Evolutionary conservation across 2,329 filamentous ascomycete genomes (phyloP), one percentile per base, ranked within the genome.

Genomic region (Hymenoscyphus linearis): DNA sequence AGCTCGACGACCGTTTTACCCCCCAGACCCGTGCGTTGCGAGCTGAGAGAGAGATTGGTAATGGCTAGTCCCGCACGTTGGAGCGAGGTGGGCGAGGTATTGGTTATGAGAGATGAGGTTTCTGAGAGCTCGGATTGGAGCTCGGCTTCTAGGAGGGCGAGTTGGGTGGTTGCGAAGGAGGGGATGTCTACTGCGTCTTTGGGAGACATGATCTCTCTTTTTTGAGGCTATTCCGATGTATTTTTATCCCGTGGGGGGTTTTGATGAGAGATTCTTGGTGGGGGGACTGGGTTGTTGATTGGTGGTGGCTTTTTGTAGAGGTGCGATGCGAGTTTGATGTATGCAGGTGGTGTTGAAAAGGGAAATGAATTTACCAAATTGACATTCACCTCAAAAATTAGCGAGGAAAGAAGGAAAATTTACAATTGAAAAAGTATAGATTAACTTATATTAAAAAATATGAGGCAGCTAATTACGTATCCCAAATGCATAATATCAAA

Each of bases 1-100:
- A 99, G 85, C 74, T 97, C 93, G 3, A 97, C 78, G 1, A 99
- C 88, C 0, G 90, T 91, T 66, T 91, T 90, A n/a, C 95, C 95
- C 16, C 93, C 95, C 40, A 97, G 80, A 0, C 95, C 95, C 0
- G 95, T 99, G 34, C 93, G 87, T 72, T 90, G 89, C 18, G 89
- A 87, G 12, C 82, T 79, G 36, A 96, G 78, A 35, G 84, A 78
- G 9, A 98, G 84, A 74, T 93, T 93, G 16, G 86, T 85, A 68
- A 95, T 80, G 35, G 91, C 91, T 47, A 91, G 81, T n/a, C 91
- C 91, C 5, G 89, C 89, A 62, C 88, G 85, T 71, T 90, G 84
- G 13, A 96, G 84, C 0, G 84, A 80, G 0, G 82, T 77, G 4
- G 91, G 90, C 55, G 86, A 85, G 73, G 89, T 84, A 53, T 82